These are phyloP conservation scores for Arachis hypogaea DNA, from an alignment of 306 rosid genomes.

Conservation along the genomic window DNA sequence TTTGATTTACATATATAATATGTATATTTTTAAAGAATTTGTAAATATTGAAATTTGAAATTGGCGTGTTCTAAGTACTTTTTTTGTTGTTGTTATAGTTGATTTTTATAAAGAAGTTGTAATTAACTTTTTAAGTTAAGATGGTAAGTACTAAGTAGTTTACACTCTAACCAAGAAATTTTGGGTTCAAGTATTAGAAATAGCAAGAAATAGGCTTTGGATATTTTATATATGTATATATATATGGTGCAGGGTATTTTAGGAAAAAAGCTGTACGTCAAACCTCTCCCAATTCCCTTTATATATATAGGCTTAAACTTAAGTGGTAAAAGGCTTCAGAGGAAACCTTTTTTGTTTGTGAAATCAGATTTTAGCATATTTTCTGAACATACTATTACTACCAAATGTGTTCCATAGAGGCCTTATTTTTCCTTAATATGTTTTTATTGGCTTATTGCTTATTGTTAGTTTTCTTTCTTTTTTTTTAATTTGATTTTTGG, in stretches of 20 bases:
- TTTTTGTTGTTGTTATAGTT: neutral
- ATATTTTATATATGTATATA: too few relatives aligned
- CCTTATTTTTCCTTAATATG: neutral
- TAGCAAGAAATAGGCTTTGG: too few relatives aligned
- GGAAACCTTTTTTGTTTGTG: neutral
- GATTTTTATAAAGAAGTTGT: too few relatives aligned
- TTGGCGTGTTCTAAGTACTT: neutral
- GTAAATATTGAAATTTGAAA: neutral
- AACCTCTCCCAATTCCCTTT: too few relatives aligned
- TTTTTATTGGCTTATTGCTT: constrained; percentile 16
- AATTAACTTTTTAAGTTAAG: too few relatives aligned
- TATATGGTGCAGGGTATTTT: too few relatives aligned
- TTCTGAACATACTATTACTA: neutral
- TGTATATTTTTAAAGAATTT: neutral
- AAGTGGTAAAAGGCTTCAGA: neutral
- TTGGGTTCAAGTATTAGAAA: too few relatives aligned
- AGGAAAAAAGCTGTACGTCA: too few relatives aligned
- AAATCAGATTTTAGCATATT: constrained; percentile 22
- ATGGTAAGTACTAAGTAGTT: too few relatives aligned
- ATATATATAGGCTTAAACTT: neutral
- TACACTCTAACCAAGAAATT: too few relatives aligned
- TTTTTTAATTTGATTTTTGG: neutral
- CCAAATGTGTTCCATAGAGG: neutral
- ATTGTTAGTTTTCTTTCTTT: too few relatives aligned
- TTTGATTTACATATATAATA: constrained; percentile 12